Evolutionary conservation across 257 asterid genomes (phyloP), one percentile per base, ranked within the genome.

Genomic region (Nicotiana paniculata): DNA sequence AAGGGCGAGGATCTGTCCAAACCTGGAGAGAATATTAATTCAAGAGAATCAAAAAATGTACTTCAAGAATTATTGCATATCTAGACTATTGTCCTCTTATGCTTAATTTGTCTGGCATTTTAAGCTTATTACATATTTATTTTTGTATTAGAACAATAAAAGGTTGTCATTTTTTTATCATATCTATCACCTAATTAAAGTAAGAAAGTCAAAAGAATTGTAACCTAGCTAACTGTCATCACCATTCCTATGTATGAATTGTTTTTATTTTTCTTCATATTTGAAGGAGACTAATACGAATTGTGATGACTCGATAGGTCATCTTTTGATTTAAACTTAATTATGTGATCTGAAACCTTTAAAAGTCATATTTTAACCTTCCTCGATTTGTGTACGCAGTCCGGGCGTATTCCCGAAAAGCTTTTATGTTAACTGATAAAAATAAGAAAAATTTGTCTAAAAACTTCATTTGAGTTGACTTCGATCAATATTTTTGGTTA

Each of bases 21-120:
- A 10, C 12, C 55, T 51, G 55, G 1, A 12, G 55, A 51, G 16
- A 51, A 43, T 32, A 48, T 39, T 64, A 63, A 2, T 64, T 48
- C 24, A 16, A 77, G 65, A 54, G 74, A 66, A 76, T 83, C 63
- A 64, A 64, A 35, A 7, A 7, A 37, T 64, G 85, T 64, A 53
- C 82, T 39, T 82, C 37, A 33, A 69, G 66, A 63, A 79, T 84
- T 80, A 82, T 80, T 77, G 62, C 86, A 82, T 82, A 85, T 82
- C 87, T 81, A 81, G 61, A 18, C 9, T 69, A 26, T 83, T 83
- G 86, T 83, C 89, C 55, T 89, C 51, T 76, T 63, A 77, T 79
- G 62, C 30, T 35, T 79, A 65, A 76, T 10, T 5, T 33, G 2
- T 10, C 3, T 48, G 17, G 21, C 33, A 69, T 69, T 48, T 48